Base-by-base conservation (phyloP, 202 grass and related monocot species). In the Brachypodium distachyon region DNA sequence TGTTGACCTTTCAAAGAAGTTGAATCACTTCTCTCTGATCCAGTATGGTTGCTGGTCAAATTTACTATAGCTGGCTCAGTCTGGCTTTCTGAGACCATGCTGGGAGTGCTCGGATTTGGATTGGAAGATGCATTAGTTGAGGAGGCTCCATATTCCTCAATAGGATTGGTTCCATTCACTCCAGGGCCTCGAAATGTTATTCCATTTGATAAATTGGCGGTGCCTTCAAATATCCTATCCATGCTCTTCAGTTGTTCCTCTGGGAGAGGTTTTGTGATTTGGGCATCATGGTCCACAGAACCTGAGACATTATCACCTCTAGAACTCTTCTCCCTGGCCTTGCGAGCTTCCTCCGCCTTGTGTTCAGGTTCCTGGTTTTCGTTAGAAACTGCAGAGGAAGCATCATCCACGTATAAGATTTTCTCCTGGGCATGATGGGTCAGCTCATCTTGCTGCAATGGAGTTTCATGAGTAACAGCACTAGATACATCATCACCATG, bases 401-500 rank as follows among this genome's bases (percentile, higher is more conserved):
- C 91, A 87, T 93, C 82, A 63, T 93, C 91, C 9, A 80, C 84
- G 1, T 70, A 84, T 4, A 90, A 85, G 31, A 86, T 87, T 44
- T 78, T 87, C 54, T 90, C 87, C 58, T 84, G 70, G 19, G 65
- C 70, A n/a, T 52, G 84, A 79, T 64, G 82, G 4, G 76, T 55
- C 48, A 78, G 58, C 2, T 82, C 90, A 74, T 84, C 83, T 37
- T 21, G 81, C 66, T 82, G 84, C 3, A 42, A 48, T 17, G 82
- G 91, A 60, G 82, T 42, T 3, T 83, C 76, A 54, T 90, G 91
- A 31, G 74, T 84, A 47, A 90, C 91, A 56, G 80, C 85, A 27
- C 85, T 94, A 13, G 91, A 82, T 61, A 80, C 91, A 84, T 94
- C 76, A 37, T 94, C 91, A 19, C 85, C 91, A 74, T 83, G 77